Percentiles rank a stretch among this genome's conserved stretches.
Evolutionary conservation across 2,329 filamentous ascomycete genomes (phyloP).

Genomic region (Cytospora piceicola): DNA sequence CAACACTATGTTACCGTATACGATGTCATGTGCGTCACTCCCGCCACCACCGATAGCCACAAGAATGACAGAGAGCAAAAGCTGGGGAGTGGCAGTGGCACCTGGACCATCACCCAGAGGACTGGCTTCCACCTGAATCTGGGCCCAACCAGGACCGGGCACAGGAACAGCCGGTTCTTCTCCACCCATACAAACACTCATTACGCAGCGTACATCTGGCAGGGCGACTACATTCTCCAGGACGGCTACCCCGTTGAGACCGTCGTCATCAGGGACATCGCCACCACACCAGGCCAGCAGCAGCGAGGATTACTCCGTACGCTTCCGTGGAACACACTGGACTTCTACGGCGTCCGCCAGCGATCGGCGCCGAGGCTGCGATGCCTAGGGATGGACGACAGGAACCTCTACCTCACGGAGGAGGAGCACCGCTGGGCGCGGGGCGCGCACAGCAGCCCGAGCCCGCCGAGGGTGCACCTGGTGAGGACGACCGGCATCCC

Average conservation of each 20-base stretch:
- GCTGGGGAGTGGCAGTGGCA: constrained; percentile 10
- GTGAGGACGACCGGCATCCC: constrained; percentile 59
- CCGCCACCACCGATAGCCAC: too few species aligned
- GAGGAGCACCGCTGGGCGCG: constrained; percentile 57
- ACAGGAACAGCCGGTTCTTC: constrained; percentile 63
- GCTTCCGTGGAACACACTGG: constrained; percentile 56
- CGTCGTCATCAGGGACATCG: constrained; percentile 63
- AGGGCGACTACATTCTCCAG: constrained; percentile 59
- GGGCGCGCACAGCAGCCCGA: constrained; percentile 48
- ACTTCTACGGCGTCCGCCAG: constrained; percentile 58
- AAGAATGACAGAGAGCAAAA: neutral
- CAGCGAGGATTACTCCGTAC: constrained; percentile 52
- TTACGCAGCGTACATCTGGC: constrained; percentile 66
- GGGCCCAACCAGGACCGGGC: constrained; percentile 48
- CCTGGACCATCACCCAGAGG: constrained; percentile 54
- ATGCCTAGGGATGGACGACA: constrained; percentile 53
- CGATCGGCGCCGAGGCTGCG: constrained; percentile 54
- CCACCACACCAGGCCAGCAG: constrained; percentile 45
- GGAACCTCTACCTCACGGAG: constrained; percentile 59
- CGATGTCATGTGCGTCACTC: constrained; percentile 45
- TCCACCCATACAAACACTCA: constrained; percentile 62
- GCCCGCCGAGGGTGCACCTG: constrained; percentile 48
- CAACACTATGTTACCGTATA: constrained; percentile 65
- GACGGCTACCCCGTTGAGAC: constrained; percentile 61
- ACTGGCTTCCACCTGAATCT: constrained; percentile 65